Percentiles rank a stretch among this genome's conserved stretches.
phyloP scores from a whole-genome alignment of 495 filamentous ascomycete species.

The Schizothecium vesticola region DNA sequence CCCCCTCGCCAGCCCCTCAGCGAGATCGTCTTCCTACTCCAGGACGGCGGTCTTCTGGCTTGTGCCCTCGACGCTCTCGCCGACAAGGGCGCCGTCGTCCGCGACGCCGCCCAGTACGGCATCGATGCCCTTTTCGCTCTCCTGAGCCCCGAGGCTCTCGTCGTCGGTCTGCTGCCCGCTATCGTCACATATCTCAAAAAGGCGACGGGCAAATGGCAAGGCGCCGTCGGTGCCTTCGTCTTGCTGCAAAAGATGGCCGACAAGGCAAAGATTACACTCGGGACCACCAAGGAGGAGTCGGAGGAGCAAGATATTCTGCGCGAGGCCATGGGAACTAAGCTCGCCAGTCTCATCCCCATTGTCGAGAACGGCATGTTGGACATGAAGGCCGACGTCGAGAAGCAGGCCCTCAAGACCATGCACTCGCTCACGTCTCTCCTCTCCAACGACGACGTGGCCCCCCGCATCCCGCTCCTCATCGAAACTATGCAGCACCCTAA shows the following conservation, averaged over 20 bases:
- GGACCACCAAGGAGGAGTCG: constrained; percentile 70
- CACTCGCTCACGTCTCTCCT: constrained; percentile 81
- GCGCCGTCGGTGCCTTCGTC: constrained; percentile 75
- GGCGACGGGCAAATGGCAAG: constrained; percentile 89
- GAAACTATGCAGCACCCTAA: constrained; percentile 94
- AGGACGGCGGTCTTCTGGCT: constrained; percentile 68
- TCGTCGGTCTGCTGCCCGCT: constrained; percentile 70
- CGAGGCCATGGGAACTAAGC: constrained; percentile 84
- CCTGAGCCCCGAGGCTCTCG: constrained; percentile 74
- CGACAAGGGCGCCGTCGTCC: constrained; percentile 84
- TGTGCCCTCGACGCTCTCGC: constrained; percentile 78
- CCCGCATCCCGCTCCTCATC: constrained; percentile 87
- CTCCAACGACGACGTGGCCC: constrained; percentile 93
- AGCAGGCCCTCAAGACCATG: constrained; percentile 88
- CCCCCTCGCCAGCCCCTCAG: constrained; percentile 69
- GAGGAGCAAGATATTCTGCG: constrained; percentile 79
- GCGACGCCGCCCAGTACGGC: constrained; percentile 89
- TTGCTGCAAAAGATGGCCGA: constrained; percentile 86
- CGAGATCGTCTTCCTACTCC: constrained; percentile 73
- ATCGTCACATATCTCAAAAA: constrained; percentile 70
- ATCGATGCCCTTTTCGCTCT: constrained; percentile 79
- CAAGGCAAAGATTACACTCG: constrained; percentile 80
- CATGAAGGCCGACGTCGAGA: constrained; percentile 82
- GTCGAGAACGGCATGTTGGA: constrained; percentile 96
- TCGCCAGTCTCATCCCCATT: constrained; percentile 85